A percentile compares a stretch with the other conserved stretches of the same genome.
Conservation (phyloP, 108 stramenopile genomes). For the Cyclotella kingstonii region DNA sequence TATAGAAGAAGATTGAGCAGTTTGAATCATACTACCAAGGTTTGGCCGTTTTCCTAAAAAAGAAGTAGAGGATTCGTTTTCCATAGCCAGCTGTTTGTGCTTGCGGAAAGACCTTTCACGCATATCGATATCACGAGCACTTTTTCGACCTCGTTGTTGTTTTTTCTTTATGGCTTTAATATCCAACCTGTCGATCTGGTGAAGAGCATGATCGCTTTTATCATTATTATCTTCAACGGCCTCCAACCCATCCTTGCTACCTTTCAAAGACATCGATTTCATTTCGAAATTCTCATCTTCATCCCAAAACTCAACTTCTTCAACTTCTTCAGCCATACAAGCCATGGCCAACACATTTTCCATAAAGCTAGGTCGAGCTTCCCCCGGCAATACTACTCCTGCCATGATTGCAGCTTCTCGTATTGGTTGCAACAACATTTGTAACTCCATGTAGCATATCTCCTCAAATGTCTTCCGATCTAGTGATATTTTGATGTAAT, state of each 20-base stretch:
- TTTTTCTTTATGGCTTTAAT: slow-evolving; percentile 65
- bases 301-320: slow-evolving; percentile 48
- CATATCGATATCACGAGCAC: slow-evolving; percentile 60
- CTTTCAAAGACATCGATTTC: slow-evolving; percentile 2
- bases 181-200: slow-evolving; percentile 45
- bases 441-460: slow-evolving; percentile 63
- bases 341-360: slow-evolving; percentile 66
- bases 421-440: slow-evolving; percentile 63
- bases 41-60: slow-evolving; percentile 29
- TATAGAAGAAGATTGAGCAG: slow-evolving; percentile 4
- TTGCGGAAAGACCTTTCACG: slow-evolving; percentile 63
- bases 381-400: slow-evolving; percentile 80
- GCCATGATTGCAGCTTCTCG: slow-evolving; percentile 85
- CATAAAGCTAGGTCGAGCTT: slow-evolving; percentile 64
- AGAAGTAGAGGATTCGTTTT: slow-evolving; percentile 32
- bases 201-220: slow-evolving; percentile 31
- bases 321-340: slow-evolving; percentile 25
- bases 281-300: too few species aligned
- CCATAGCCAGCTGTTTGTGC: slow-evolving; percentile 56
- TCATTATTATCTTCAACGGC: slow-evolving; percentile 28
- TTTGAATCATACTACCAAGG: background rate
- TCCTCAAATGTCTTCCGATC: slow-evolving; percentile 65
- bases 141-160: slow-evolving; percentile 76
- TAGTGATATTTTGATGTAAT: slow-evolving; percentile 41
- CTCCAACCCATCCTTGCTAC: slow-evolving; percentile 19